Conservation (phyloP, 345 rosid genomes). For the Syzygium oleosum region DNA sequence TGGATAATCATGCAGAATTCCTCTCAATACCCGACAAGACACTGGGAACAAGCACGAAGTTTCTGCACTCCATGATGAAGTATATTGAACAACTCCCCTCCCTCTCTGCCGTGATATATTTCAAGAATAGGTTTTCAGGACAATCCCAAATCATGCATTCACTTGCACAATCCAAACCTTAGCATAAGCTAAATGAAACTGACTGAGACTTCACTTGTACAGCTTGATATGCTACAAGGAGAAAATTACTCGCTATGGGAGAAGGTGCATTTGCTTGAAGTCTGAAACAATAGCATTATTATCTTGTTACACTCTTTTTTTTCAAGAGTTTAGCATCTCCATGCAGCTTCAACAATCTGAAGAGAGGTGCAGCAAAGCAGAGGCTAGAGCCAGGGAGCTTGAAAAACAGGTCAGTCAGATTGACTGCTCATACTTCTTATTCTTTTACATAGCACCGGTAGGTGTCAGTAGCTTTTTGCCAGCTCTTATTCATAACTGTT, state of each 20-base stretch:
- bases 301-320: background rate
- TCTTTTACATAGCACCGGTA: background rate
- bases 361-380: conserved; percentile 72
- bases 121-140: background rate
- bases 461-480: background rate
- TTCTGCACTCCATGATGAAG: conserved; percentile 93
- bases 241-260: background rate
- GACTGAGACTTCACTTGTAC: conserved; percentile 19
- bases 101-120: background rate
- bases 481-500: background rate
- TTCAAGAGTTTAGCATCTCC: conserved; percentile 42
- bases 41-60: conserved; percentile 72
- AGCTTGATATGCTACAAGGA: conserved; percentile 31
- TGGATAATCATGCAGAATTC: conserved; percentile 35
- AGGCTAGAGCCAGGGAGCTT: conserved; percentile 81
- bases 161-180: conserved; percentile 18
- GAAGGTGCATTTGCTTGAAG: background rate
- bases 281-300: background rate
- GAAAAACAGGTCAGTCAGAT: conserved; percentile 66
- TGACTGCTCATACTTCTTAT: background rate
- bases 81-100: conserved; percentile 12
- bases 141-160: background rate
- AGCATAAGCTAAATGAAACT: conserved; percentile 8
- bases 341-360: conserved; percentile 27
- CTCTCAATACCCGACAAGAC: conserved; percentile 44